Conservation (phyloP, 1,284 basidiomycete genomes). For the Chondrostereum purpureum region DNA sequence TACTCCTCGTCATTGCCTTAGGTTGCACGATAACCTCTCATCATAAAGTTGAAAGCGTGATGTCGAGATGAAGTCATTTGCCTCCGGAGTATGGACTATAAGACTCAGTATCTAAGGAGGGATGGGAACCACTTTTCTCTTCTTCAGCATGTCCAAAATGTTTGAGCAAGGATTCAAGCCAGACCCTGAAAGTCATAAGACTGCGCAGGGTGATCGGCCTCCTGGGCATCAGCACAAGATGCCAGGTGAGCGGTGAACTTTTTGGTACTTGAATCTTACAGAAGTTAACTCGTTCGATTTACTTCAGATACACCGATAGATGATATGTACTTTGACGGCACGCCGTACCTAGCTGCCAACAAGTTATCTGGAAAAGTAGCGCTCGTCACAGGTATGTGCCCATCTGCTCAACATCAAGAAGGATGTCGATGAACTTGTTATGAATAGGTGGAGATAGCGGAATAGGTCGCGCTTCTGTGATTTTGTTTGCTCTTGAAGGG, state of each 20-base stretch:
- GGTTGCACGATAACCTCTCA: no score
- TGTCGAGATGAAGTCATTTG: no score
- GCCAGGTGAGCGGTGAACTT: not conserved
- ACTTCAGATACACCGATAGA: conserved; percentile 32
- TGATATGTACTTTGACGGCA: conserved; percentile 43
- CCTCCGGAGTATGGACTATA: no score
- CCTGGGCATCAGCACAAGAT: not conserved
- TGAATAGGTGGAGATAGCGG: conserved; percentile 43
- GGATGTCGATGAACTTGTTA: conserved; percentile 18
- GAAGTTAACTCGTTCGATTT: not conserved
- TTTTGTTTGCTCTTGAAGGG: conserved; percentile 44
- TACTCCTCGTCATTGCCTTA: no score
- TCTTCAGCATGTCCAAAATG: not conserved
- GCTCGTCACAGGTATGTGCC: not conserved
- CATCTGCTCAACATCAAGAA: not conserved
- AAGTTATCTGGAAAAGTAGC: conserved; percentile 43
- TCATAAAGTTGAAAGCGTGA: no score
- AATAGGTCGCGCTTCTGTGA: conserved; percentile 17
- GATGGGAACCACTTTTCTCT: no score
- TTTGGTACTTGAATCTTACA: not conserved
- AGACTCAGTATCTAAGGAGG: no score
- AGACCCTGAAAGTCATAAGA: not conserved
- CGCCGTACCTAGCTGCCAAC: conserved; percentile 30
- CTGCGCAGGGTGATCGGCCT: not conserved
- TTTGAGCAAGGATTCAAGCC: not conserved